These are phyloP conservation scores for Inonotus hispidus DNA, from an alignment of 1,284 basidiomycete genomes.

Conservation along the genomic window DNA sequence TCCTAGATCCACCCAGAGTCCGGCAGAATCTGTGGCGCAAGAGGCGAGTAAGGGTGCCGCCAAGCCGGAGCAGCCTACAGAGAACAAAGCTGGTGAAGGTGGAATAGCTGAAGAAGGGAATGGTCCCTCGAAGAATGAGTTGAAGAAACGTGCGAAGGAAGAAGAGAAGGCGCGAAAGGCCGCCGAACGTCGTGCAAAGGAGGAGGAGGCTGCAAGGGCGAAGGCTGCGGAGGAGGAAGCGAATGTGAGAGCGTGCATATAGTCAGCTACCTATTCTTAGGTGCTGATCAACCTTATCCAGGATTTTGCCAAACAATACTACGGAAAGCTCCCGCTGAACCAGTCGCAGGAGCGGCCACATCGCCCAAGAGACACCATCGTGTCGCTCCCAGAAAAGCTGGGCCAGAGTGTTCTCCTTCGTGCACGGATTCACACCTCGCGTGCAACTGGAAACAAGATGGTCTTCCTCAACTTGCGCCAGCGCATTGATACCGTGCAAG, in stretches of 20 bases:
- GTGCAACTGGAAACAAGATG: slow-evolving; percentile 91
- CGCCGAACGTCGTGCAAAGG: slow-evolving; percentile 77
- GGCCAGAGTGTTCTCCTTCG: slow-evolving; percentile 81
- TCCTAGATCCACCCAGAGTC: not conserved
- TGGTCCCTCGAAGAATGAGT: slow-evolving; percentile 80
- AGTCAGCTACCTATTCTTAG: not conserved
- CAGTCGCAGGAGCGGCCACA: slow-evolving; percentile 77
- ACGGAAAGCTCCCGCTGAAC: slow-evolving; percentile 88
- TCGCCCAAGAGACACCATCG: slow-evolving; percentile 53
- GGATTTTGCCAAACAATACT: slow-evolving; percentile 85
- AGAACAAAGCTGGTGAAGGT: slow-evolving; percentile 26
- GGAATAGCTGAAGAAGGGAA: slow-evolving; percentile 15
- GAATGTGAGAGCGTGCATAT: slow-evolving; percentile 12
- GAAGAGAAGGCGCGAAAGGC: slow-evolving; percentile 92
- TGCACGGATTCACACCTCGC: slow-evolving; percentile 88
- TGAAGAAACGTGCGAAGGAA: slow-evolving; percentile 91
- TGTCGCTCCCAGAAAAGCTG: slow-evolving; percentile 57
- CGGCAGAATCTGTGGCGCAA: not conserved
- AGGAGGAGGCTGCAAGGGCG: slow-evolving; percentile 70
- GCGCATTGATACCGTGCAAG: slow-evolving; percentile 86
- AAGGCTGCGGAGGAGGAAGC: slow-evolving; percentile 48
- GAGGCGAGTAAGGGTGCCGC: not conserved
- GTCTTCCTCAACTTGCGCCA: slow-evolving; percentile 93
- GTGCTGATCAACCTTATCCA: slow-evolving; percentile 26
- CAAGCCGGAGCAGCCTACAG: not conserved